Evolutionary conservation across 2,329 filamentous ascomycete species (phyloP), one percentile per base, ranked within the genome.

Genomic region (Penicillium brevicompactum): DNA sequence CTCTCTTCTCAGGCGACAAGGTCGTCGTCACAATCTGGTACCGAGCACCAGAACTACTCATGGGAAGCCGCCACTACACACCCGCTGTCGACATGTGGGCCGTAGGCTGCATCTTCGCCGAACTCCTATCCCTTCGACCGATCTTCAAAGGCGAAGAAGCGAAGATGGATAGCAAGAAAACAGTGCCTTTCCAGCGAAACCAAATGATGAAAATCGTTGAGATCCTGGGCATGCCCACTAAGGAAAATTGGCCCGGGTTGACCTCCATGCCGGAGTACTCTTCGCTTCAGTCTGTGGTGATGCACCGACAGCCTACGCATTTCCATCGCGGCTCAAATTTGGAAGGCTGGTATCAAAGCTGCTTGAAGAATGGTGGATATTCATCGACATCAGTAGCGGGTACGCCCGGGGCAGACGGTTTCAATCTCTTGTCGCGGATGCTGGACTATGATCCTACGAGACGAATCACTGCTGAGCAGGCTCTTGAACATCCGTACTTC

Each of bases 11-110:
- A 16, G 94, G 94, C 49, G 94, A 99, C 66, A 99, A 99, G 72
- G 94, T 99, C 2, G 94, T 99, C 49, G 94, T 99, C 13, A 99
- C 94, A 0, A 99, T 99, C 60, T 99, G 94, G 94, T 99, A 99
- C 69, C 90, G 94, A 21, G 94, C 94, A 0, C 94, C 94, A 0
- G 94, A 99, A 74, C 82, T 99, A 4, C 84, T 99, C 1, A 85
- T 99, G 3, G 94, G 94, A 2, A 91, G 88, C 47, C 85, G 90
- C n/a, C 94, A 99, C 74, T 99, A 99, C 76, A 97, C 94, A 0
- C 92, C 94, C 0, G 93, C 94, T 21, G 91, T 99, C 61, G 94
- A 99, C 73, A 87, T 97, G 74, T 99, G 94, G 94, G 94, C 94
- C 2, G 87, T 99, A 1, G 94, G 94, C 1, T 99, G 94, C 73